These are phyloP conservation scores for Colletotrichum sublineola DNA, from an alignment of 2,329 filamentous ascomycete genomes.

Conservation along the genomic window DNA sequence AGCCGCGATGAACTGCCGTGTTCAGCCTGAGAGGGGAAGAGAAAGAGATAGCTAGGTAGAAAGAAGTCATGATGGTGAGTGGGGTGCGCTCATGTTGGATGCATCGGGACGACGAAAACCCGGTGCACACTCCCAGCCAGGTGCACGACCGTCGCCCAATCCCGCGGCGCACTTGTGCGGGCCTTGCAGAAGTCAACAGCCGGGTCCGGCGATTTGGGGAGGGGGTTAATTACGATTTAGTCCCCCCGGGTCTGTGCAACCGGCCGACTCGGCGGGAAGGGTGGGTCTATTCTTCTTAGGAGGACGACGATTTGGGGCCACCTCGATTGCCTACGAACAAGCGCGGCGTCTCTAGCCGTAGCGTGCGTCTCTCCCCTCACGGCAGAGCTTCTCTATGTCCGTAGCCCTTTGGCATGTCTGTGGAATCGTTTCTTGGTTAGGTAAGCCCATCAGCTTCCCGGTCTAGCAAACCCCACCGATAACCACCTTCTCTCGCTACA, in stretches of 20 bases:
- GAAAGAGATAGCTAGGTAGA: background rate
- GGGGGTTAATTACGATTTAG: no score
- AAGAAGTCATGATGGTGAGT: background rate
- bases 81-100: background rate
- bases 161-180: background rate
- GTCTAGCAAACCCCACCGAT: background rate
- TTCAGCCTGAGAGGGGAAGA: background rate
- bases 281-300: background rate
- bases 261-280: background rate
- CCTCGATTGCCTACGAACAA: background rate
- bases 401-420: background rate
- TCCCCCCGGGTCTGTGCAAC: background rate
- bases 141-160: constrained; percentile 12
- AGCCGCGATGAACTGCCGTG: constrained; percentile 11
- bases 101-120: background rate
- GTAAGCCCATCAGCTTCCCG: background rate
- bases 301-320: background rate
- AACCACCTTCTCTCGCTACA: no score
- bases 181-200: background rate
- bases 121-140: background rate
- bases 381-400: background rate
- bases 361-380: background rate
- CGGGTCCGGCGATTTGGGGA: constrained; percentile 1
- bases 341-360: background rate
- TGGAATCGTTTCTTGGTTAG: background rate